phyloP scores from a whole-genome alignment of 345 rosid species.

The Chamaenerion angustifolium region DNA sequence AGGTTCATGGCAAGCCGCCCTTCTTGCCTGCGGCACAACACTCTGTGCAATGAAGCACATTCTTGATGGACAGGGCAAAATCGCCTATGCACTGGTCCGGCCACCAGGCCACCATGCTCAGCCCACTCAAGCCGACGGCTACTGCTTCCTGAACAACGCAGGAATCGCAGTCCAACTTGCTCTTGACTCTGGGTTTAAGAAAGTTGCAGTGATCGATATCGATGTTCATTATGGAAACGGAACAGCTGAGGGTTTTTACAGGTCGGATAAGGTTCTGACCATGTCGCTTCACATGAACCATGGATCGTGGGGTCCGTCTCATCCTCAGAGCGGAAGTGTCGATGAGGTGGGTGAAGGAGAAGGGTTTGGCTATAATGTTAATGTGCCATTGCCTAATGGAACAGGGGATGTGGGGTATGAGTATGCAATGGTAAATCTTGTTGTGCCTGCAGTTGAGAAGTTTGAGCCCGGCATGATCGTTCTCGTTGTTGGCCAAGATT shows the following conservation, averaged over 20 bases:
- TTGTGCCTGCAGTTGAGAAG: constrained; percentile 45
- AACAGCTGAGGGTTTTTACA: constrained; percentile 73
- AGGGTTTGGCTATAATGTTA: constrained; percentile 73
- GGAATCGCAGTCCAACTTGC: constrained; percentile 64
- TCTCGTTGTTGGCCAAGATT: constrained; percentile 75
- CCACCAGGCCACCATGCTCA: constrained; percentile 98
- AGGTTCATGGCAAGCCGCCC: constrained; percentile 63
- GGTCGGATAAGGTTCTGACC: constrained; percentile 49
- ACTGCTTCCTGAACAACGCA: constrained; percentile 78
- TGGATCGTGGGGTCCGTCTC: constrained; percentile 95
- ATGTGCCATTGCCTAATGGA: constrained; percentile 84
- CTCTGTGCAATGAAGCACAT: constrained; percentile 65
- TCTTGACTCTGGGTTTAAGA: constrained; percentile 38
- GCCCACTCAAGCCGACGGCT: constrained; percentile 81
- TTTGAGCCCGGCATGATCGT: constrained; percentile 61
- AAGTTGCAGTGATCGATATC: constrained; percentile 56
- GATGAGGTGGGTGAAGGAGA: constrained; percentile 70
- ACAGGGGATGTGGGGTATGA: constrained; percentile 67
- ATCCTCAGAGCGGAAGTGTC: constrained; percentile 57
- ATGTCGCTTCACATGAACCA: constrained; percentile 91
- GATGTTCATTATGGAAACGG: constrained; percentile 94
- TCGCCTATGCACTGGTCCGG: constrained; percentile 64
- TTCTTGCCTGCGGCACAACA: constrained; percentile 77
- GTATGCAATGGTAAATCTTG: constrained; percentile 49
- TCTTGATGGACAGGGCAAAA: constrained; percentile 43